Evolutionary conservation across 768 basidiomycete genomes (phyloP), one percentile per base, ranked within the genome.

Genomic region (Gloeophyllum trabeum): DNA sequence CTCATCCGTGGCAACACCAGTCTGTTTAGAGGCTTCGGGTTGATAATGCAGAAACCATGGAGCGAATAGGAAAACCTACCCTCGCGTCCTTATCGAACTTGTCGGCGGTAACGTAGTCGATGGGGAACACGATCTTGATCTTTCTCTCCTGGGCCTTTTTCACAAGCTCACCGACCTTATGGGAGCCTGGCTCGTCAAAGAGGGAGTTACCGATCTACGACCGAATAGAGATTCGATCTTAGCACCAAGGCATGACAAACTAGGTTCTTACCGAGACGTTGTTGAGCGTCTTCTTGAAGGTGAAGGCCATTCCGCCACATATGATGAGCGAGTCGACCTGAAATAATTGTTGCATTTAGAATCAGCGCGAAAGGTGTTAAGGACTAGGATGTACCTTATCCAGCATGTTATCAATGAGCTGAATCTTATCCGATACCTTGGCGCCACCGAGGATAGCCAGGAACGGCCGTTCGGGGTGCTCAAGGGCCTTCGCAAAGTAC

Each of bases 391-490:
- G 4, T 48, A 83, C 90, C 76, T 98, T 93, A 69, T 97, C 94
- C 51, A 99, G 71, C 86, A 99, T 85, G 71, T 96, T 96, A 54
- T 99, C 93, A 59, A 99, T 99, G 44, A 99, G 70, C 60, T 92
- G 88, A 52, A 99, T 96, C 70, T 99, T 99, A 67, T 99, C 94
- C 14, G 91, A 94, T 36, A 99, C 91, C 68, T 99, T 99, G 43
- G 94, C 94, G 56, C 94, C 94, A 52, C 94, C 94, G 43, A 98
- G 81, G 57, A 98, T 99, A 39, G 93, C 94, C 41, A 99, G 75
- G 83, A 99, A 99, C 12, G 94, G 94, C 32, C 86, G 69, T 54
- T 94, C 91, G 16, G 94, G 94, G 51, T 71, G 79, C 60, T 99
- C 94, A 23, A 99, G 75, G 42, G 90, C 94, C 65, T 97, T 99